These are phyloP conservation scores for Coniochaeta sp. DNA, from an alignment of 2,329 filamentous ascomycete genomes.

Conservation along the genomic window DNA sequence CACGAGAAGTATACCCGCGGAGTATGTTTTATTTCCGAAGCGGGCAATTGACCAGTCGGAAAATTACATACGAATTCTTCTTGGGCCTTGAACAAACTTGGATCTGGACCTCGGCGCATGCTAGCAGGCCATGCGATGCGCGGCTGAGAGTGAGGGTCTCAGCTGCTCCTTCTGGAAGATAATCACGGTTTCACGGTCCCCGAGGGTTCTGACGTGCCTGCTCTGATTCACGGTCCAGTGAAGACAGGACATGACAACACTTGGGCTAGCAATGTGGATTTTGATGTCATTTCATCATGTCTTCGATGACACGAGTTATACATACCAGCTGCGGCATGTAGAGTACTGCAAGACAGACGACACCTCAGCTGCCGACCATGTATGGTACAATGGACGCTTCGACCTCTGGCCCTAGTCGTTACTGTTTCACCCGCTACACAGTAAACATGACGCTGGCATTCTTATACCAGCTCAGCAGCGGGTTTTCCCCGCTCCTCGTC, in stretches of 20 bases:
- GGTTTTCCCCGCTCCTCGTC: constrained; percentile 88
- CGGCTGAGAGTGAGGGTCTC: no score
- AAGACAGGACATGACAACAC: neutral
- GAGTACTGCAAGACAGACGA: neutral
- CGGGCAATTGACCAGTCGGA: no score
- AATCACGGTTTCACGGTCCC: no score
- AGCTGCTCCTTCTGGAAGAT: no score
- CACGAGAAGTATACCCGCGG: no score
- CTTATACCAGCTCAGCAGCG: constrained; percentile 85
- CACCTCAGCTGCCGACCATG: neutral
- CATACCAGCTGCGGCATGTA: neutral
- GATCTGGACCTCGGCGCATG: no score
- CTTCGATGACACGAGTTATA: neutral
- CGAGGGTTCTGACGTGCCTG: no score
- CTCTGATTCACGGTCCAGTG: neutral
- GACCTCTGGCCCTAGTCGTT: neutral
- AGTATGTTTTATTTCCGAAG: no score
- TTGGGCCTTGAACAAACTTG: no score
- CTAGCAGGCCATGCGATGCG: no score
- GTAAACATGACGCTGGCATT: constrained; percentile 93
- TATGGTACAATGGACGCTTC: neutral
- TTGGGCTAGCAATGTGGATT: neutral
- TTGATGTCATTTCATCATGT: neutral
- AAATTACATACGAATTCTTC: no score
- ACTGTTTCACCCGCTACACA: constrained; percentile 41